These are phyloP conservation scores for Vanrija sp. DNA, from an alignment of 1,284 basidiomycete species.

Conservation along the genomic window DNA sequence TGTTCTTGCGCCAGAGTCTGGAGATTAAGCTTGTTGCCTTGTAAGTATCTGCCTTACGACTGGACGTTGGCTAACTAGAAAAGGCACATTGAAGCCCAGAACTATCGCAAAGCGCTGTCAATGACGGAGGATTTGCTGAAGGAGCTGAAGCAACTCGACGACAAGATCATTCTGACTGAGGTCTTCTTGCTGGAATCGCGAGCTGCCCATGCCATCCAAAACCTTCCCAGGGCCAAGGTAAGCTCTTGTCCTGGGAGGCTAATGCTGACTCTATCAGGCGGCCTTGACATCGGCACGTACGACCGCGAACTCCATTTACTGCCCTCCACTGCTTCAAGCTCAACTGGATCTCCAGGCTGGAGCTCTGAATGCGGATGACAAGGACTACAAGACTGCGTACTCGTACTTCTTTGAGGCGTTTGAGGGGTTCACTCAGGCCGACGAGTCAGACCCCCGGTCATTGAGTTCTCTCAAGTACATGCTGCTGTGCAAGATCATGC, in stretches of 20 bases:
- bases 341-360: slow-evolving; percentile 89
- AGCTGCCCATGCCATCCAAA: slow-evolving; percentile 86
- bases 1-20: slow-evolving; percentile 91
- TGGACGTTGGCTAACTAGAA: slow-evolving; percentile 22
- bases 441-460: slow-evolving; percentile 53
- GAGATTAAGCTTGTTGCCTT: slow-evolving; percentile 84
- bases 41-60: slow-evolving; percentile 52
- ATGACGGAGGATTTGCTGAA: slow-evolving; percentile 81
- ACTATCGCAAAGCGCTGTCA: slow-evolving; percentile 73
- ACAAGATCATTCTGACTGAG: slow-evolving; percentile 97
- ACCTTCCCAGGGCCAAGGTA: slow-evolving; percentile 89
- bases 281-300: slow-evolving; percentile 88
- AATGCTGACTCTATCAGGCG: slow-evolving; percentile 55
- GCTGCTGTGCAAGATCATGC: slow-evolving; percentile 97
- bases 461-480: slow-evolving; percentile 94
- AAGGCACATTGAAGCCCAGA: slow-evolving; percentile 70
- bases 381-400: slow-evolving; percentile 95
- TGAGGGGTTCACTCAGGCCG: slow-evolving; percentile 70
- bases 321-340: slow-evolving; percentile 88
- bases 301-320: slow-evolving; percentile 95
- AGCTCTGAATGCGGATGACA: slow-evolving; percentile 91
- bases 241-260: neutral
- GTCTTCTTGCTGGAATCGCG: slow-evolving; percentile 90
- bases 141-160: slow-evolving; percentile 89
- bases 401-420: slow-evolving; percentile 98